These are phyloP conservation scores for Aspergillus biplanus DNA, from an alignment of 495 filamentous ascomycete genomes.

Conservation along the genomic window DNA sequence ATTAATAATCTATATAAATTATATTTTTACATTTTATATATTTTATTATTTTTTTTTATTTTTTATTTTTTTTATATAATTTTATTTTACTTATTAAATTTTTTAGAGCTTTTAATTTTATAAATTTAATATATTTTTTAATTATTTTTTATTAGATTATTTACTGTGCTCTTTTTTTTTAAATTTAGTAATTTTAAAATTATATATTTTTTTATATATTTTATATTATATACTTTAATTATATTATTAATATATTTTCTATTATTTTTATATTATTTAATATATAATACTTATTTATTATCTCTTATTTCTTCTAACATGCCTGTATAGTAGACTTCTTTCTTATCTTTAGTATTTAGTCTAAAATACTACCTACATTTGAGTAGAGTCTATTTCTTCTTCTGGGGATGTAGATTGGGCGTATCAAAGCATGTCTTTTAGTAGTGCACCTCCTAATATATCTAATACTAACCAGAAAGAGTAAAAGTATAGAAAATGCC, in stretches of 20 bases:
- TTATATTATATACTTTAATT: not conserved
- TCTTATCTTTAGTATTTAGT: not conserved
- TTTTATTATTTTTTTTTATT: no score
- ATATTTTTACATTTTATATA: not conserved
- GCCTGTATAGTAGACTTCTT: no score
- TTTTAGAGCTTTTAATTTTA: not conserved
- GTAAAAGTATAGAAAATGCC: not conserved
- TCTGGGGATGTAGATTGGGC: no score
- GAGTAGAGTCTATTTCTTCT: no score
- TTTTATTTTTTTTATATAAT: no score
- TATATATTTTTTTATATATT: not conserved
- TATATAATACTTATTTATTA: not conserved
- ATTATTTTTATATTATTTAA: not conserved
- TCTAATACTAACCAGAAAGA: not conserved
- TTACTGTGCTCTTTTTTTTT: not conserved
- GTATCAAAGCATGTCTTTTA: no score
- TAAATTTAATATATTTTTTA: not conserved
- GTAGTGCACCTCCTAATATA: not conserved
- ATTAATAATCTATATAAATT: conserved; percentile 1
- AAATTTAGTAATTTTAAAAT: not conserved
- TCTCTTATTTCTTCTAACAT: no score
- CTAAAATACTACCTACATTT: not conserved
- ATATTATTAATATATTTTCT: not conserved
- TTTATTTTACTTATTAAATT: not conserved
- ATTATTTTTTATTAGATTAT: not conserved